Conservation (phyloP, 2,329 filamentous ascomycete genomes). For the Lachnellula hyalina region DNA sequence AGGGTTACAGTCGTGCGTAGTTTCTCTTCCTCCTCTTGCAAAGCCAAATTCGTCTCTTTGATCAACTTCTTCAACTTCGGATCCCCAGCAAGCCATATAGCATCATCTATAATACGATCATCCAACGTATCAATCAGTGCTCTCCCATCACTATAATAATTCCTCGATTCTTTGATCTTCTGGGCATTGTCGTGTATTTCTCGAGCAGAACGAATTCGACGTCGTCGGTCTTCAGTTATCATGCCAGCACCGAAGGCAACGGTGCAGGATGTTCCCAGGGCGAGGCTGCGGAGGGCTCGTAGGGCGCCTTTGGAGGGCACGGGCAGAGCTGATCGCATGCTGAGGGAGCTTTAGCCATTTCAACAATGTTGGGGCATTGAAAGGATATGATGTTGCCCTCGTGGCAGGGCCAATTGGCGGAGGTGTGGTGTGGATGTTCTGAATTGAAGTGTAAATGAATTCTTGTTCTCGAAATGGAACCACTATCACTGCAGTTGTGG, state of each 20-base stretch:
- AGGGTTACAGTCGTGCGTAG: neutral
- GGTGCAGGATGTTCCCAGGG: slow-evolving; percentile 53
- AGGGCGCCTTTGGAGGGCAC: slow-evolving; percentile 52
- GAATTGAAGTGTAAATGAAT: neutral
- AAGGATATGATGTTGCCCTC: neutral
- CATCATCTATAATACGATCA: slow-evolving; percentile 19
- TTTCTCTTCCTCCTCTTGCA: neutral
- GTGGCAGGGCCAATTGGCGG: neutral
- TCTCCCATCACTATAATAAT: slow-evolving; percentile 33
- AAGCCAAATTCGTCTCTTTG: slow-evolving; percentile 7
- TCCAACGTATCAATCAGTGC: slow-evolving; percentile 20
- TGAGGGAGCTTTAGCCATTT: slow-evolving; percentile 18
- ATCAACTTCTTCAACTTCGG: slow-evolving; percentile 4
- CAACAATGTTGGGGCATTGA: slow-evolving; percentile 4
- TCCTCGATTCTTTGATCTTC: slow-evolving; percentile 41
- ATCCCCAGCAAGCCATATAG: slow-evolving; percentile 18
- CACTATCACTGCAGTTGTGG: too few relatives aligned
- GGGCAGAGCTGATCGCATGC: slow-evolving; percentile 37
- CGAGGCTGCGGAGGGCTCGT: slow-evolving; percentile 49
- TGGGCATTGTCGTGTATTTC: slow-evolving; percentile 48
- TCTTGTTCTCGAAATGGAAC: neutral
- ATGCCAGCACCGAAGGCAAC: slow-evolving; percentile 38
- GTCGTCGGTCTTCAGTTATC: slow-evolving; percentile 51
- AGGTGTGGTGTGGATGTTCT: neutral
- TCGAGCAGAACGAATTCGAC: slow-evolving; percentile 46